Conservation (phyloP, 768 basidiomycete genomes). For the Sarcodon aspratus region DNA sequence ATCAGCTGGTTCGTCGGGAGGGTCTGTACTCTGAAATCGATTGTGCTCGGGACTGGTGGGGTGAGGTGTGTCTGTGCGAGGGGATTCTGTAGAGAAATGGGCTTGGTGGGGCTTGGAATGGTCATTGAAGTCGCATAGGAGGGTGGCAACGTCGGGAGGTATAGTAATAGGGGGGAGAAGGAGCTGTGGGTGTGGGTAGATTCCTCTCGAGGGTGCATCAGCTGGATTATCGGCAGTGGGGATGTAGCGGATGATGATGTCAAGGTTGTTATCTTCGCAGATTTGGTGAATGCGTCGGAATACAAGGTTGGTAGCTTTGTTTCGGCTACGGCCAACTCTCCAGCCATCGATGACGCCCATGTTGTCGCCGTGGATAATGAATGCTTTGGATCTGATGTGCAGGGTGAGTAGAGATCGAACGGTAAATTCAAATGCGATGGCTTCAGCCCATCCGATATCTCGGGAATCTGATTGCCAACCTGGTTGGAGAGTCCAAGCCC, state of each 20-base stretch:
- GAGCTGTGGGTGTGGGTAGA: not conserved
- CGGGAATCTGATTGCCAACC: conserved; percentile 3
- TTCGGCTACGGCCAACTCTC: no score
- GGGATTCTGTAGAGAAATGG: no score
- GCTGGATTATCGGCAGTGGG: conserved; percentile 10
- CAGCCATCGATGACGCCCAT: conserved; percentile 25
- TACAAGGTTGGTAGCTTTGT: no score
- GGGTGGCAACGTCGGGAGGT: conserved; percentile 1
- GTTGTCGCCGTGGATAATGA: conserved; percentile 16
- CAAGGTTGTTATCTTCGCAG: no score
- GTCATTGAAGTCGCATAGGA: no score
- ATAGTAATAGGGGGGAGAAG: conserved; percentile 9
- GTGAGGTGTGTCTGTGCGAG: no score
- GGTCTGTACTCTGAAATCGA: no score
- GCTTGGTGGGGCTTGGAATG: no score
- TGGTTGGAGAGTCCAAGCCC: conserved; percentile 8
- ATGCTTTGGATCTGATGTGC: conserved; percentile 14
- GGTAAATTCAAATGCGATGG: conserved; percentile 4
- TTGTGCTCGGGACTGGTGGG: no score
- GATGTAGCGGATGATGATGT: conserved; percentile 6
- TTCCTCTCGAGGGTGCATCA: conserved; percentile 13
- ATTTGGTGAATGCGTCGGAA: no score
- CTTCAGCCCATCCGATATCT: conserved; percentile 15
- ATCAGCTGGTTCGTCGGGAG: no score
- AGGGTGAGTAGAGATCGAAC: not conserved